A percentile compares a stretch with the other conserved stretches of the same genome.
phyloP scores from a whole-genome alignment of 164 flowering plant species.

The Umbellularia californica region DNA sequence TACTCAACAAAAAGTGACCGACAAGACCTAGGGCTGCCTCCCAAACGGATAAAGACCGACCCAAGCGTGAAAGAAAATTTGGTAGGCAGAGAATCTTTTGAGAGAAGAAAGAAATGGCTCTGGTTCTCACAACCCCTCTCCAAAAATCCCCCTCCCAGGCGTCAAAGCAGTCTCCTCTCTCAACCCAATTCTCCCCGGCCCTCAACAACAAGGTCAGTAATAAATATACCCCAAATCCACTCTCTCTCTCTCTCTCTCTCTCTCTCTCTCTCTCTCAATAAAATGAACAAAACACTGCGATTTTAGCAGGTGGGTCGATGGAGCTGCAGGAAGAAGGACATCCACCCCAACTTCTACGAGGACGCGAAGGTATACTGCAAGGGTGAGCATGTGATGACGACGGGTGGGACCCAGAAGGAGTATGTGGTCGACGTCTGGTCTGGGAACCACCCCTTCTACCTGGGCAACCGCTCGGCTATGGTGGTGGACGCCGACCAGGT shows the following conservation, averaged over 20 bases:
- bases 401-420: conserved; percentile 88
- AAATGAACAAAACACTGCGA: too few species aligned
- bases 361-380: conserved; percentile 84
- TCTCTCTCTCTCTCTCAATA: not conserved
- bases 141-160: not conserved
- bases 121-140: not conserved
- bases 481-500: conserved; percentile 64
- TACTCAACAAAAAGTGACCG: too few species aligned
- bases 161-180: not conserved
- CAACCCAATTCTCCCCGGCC: not conserved
- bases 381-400: conserved; percentile 76
- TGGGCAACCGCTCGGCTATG: conserved; percentile 52
- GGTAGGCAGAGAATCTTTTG: too few species aligned
- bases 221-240: not conserved
- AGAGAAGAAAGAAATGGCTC: not conserved
- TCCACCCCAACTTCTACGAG: conserved; percentile 69
- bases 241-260: too few species aligned
- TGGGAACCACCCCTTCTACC: conserved; percentile 82
- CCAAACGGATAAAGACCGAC: too few species aligned
- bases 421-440: conserved; percentile 91
- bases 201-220: not conserved
- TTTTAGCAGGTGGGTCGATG: conserved; percentile 15
- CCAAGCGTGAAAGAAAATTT: too few species aligned
- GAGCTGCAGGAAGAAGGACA: conserved; percentile 68
- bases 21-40: too few species aligned